A percentile compares a stretch with the other conserved stretches of the same genome.
Evolutionary conservation across 1,284 basidiomycete species (phyloP).

Genomic region (Pyrrhoderma noxium): DNA sequence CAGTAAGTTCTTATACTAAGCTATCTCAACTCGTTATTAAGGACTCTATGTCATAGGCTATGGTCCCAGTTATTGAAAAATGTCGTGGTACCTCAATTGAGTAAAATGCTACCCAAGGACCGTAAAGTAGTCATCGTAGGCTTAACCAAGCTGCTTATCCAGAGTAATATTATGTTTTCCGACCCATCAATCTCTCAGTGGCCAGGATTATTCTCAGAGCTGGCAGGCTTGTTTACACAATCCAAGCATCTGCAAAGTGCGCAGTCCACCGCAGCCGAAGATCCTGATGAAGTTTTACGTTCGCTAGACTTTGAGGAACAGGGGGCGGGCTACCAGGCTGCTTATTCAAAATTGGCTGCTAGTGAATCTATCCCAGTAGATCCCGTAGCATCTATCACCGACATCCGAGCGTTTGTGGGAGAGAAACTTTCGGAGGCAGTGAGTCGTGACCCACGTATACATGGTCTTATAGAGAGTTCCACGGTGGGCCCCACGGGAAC

Average conservation of each 20-base stretch:
- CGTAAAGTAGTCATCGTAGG: constrained; percentile 85
- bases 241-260: constrained; percentile 56
- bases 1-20: constrained; percentile 44
- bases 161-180: constrained; percentile 61
- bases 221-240: constrained; percentile 74
- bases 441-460: constrained; percentile 12
- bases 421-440: constrained; percentile 33
- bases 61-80: constrained; percentile 79
- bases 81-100: constrained; percentile 77
- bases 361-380: constrained; percentile 52
- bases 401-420: constrained; percentile 48
- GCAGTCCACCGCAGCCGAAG: constrained; percentile 38
- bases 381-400: constrained; percentile 51
- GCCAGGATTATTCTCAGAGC: constrained; percentile 64
- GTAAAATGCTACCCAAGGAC: constrained; percentile 75
- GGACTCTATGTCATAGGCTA: constrained; percentile 50
- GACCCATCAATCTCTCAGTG: constrained; percentile 61
- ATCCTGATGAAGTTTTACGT: constrained; percentile 59
- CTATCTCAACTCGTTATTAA: constrained; percentile 7
- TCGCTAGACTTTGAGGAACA: constrained; percentile 87
- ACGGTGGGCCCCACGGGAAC: too few relatives aligned
- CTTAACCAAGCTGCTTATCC: constrained; percentile 70
- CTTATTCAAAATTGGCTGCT: constrained; percentile 87
- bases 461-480: too few relatives aligned
- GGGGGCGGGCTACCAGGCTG: constrained; percentile 85